Evolutionary conservation across 108 stramenopile genomes (phyloP), one percentile per base, ranked within the genome.

Genomic region (Nitzschia inconspicua): DNA sequence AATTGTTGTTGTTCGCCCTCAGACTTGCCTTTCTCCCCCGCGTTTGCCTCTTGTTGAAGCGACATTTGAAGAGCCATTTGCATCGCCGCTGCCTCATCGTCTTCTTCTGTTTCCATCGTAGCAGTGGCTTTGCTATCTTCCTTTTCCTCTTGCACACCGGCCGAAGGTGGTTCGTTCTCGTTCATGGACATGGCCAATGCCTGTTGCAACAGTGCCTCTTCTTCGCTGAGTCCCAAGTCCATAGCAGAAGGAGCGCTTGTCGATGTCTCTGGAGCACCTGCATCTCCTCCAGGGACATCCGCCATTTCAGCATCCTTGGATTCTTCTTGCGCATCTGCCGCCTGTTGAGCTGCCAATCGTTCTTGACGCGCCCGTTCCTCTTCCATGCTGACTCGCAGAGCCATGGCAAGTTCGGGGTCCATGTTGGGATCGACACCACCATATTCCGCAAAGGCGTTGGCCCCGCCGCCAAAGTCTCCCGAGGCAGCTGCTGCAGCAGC

Each of bases 391-490:
- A 97, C 91, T 9, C 97, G 85, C 8, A 99, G 67, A 14, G 95
- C 98, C 95, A 97, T 97, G 65, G 98, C 98, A 58, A 99, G 76
- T 74, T 98, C 98, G 14, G 98, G 98, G 61, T 99, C 98, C 79
- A 95, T 91, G 70, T 85, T 94, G 37, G 98, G 94, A 77, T 99
- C 98, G 47, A 99, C 80, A 10, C 96, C 98, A 7, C 94, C 90
- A 60, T 58, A 95, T 4, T 95, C 94, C 19, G 85, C 93, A 75
- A 96, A 51, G 29, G 50, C 14, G 34, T 31, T 51, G 2, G 11
- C 37, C n/a, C 14, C 50, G 29, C 22, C 13, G 13, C 26, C 26
- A 23, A 26, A 7, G 44, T 19, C 44, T 20, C 16, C 44, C 9
- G 22, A 24, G n/a, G 22, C 48, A 27, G 23, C 48, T 9, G 48